Evolutionary conservation across 768 basidiomycete genomes (phyloP), one percentile per base, ranked within the genome.

Genomic region (Suillus alpinus): DNA sequence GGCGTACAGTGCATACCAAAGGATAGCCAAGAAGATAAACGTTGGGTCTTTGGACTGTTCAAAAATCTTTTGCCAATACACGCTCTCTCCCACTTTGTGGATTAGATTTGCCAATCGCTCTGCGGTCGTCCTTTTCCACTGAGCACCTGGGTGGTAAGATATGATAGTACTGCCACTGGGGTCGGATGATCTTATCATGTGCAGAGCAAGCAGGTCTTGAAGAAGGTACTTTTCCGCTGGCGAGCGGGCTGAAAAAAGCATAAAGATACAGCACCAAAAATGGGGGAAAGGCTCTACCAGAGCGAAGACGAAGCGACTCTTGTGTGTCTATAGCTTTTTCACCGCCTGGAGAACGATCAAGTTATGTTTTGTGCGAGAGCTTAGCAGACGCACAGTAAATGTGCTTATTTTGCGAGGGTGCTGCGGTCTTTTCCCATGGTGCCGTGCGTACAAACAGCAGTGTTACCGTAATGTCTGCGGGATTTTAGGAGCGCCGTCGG

Each of bases 1-100:
- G 0, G 84, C 80, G 65, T 86, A 86, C 26, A 86, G 65, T 0
- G 83, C 80, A 60, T 85, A 84, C 86, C 85, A 86, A 23, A 86
- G 70, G 7, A 81, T 70, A 56, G 80, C 75, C 44, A 76, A 66
- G 23, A 75, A 68, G 13, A 75, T 40, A 20, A 76, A 68, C 0
- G 74, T 76, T 2, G 74, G 73, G 47, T 77, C 76, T 50, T 57
- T 67, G 0, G 73, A 69, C 59, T 64, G 67, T 0, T 12, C 44
- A 14, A 76, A 74, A 34, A 77, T 64, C 37, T 77, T 72, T 5
- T 60, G 62, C 76, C 76, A 76, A 51, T 77, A 77, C 6, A 77
- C 73, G 46, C 76, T 76, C 37, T 75, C 67, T 6, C 71, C 70
- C 8, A 73, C 70, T 63, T 73, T 63, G 47, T 69, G 70, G 3